phyloP scores from a whole-genome alignment of 1,139 yeast genomes.

The Hanseniaspora sp. region DNA sequence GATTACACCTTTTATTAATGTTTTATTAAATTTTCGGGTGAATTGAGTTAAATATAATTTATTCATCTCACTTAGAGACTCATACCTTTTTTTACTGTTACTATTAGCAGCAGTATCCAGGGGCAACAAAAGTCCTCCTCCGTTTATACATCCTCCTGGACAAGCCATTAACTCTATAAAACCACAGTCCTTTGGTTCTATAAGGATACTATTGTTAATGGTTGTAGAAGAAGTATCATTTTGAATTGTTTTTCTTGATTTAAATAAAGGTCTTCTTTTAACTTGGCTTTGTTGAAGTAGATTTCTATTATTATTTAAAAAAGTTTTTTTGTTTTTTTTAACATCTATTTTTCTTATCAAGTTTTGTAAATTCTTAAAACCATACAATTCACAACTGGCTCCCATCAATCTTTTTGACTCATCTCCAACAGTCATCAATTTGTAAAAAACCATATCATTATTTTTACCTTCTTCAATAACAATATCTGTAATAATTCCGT shows the following conservation, averaged over 20 bases:
- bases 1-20: too few relatives aligned
- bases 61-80: background rate
- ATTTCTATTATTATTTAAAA: too few relatives aligned
- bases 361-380: constrained; percentile 89
- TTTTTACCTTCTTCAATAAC: constrained; percentile 49
- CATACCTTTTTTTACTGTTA: constrained; percentile 10
- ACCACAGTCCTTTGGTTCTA: constrained; percentile 60
- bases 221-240: background rate
- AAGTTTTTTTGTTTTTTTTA: constrained; percentile 16
- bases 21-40: background rate
- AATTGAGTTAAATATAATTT: constrained; percentile 5
- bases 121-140: constrained; percentile 66
- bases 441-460: constrained; percentile 60
- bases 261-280: constrained; percentile 17
- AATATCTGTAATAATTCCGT: constrained; percentile 15
- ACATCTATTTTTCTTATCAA: constrained; percentile 59
- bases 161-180: constrained; percentile 96
- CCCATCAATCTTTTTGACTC: constrained; percentile 35
- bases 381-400: constrained; percentile 70
- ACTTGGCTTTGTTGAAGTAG: too few relatives aligned
- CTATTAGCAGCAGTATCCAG: background rate
- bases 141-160: constrained; percentile 94
- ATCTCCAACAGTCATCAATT: constrained; percentile 34
- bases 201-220: too few relatives aligned
- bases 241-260: constrained; percentile 14